Evolutionary conservation across 129 eudicot species (phyloP), one percentile per base, ranked within the genome.

Genomic region (Solidago caesia): DNA sequence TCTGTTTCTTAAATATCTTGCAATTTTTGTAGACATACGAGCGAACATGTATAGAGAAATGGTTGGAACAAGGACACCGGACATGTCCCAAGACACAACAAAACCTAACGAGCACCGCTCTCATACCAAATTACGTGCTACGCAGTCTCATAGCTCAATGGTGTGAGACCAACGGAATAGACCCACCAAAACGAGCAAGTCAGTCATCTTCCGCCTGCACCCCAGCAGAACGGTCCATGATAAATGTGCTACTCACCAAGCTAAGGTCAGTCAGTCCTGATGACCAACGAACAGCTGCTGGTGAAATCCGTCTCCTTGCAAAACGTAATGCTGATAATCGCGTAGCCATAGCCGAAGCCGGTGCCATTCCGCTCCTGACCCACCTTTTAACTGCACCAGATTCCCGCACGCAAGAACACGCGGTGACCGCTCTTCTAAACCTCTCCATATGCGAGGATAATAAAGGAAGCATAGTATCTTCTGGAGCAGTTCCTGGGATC

Each of bases 51-150:
- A 94, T 94, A 21, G 96, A 90, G 74, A 94, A 94, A 83, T 94
- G 98, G 98, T 82, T 94, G 60, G 89, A 88, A 78, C 89, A 84
- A n/a, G 98, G 98, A 41, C 97, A 94, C 61, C 80, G 66, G 29
- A 88, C 93, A 6, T 94, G 98, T 71, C 98, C 98, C 27, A 94
- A 94, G 84, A 94, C 98, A 1, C 98, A 90, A 73, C 98, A 94
- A 75, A 70, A 85, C 11, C 88, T 94, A 1, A 78, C 84, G 2
- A 88, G 80, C 84, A 73, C 80, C 5, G 67, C 84, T 44, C 96
- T 94, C 59, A 90, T 93, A 27, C 98, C 98, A 59, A 94, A 94
- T 77, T 94, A 94, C 49, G 98, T 88, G 45, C 80, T 90, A 60
- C 96, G 97, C 42, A 94, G 98, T 77, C 91, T 94, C 29, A 90